These are phyloP conservation scores for Lyophyllum atratum DNA, from an alignment of 768 basidiomycete species.

Conservation along the genomic window DNA sequence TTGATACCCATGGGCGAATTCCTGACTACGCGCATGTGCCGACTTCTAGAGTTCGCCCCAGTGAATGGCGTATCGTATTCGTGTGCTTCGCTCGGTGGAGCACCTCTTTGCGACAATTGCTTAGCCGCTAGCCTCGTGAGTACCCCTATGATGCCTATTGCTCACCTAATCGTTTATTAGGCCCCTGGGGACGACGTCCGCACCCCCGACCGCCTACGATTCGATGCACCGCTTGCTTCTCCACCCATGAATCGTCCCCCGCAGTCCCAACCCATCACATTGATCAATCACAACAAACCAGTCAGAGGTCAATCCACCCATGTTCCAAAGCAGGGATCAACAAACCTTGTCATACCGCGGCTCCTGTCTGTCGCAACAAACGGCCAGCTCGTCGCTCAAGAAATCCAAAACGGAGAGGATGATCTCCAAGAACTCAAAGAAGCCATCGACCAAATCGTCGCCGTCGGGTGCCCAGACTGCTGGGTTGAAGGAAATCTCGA, in stretches of 20 bases:
- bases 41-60: background rate
- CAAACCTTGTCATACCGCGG: background rate
- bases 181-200: no score
- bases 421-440: background rate
- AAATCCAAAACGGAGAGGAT: background rate
- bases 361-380: background rate
- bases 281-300: no score
- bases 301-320: background rate
- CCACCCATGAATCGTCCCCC: background rate
- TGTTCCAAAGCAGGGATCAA: no score
- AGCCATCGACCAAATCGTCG: background rate
- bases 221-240: background rate
- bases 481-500: no score
- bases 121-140: background rate
- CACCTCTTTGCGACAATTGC: slow-evolving; percentile 1
- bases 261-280: no score
- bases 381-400: background rate
- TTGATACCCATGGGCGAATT: background rate
- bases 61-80: background rate
- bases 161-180: no score
- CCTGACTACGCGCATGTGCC: background rate
- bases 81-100: background rate
- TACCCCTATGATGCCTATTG: background rate
- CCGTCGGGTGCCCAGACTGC: background rate
- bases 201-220: no score